Evolutionary conservation across 495 filamentous ascomycete genomes (phyloP).

Genomic region (Letharia lupina): DNA sequence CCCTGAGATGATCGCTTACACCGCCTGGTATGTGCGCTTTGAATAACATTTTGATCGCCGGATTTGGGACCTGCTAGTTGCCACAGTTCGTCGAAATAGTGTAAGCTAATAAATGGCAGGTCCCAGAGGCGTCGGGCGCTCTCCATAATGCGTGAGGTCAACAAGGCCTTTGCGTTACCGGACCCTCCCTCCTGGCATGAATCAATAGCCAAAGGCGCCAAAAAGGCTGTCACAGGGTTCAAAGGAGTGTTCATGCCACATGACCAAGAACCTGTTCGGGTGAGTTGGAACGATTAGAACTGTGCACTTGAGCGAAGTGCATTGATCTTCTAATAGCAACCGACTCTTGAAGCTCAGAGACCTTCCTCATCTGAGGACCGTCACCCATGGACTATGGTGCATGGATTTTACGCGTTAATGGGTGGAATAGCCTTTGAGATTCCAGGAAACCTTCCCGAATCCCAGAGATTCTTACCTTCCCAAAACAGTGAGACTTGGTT

Average conservation of each 20-base stretch:
- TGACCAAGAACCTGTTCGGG: neutral
- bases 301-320: no score
- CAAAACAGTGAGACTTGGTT: constrained; percentile 6
- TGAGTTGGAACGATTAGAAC: neutral
- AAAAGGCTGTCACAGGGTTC: neutral
- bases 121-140: constrained; percentile 8
- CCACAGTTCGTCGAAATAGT: neutral
- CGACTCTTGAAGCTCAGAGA: constrained; percentile 2
- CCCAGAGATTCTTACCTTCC: neutral
- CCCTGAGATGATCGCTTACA: constrained; percentile 30
- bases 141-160: constrained; percentile 1
- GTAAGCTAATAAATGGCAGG: neutral
- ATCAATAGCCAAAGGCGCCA: neutral
- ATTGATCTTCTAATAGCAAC: neutral
- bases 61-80: no score
- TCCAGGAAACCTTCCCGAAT: constrained; percentile 18
- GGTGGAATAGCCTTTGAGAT: constrained; percentile 25
- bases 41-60: no score
- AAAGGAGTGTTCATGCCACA: neutral
- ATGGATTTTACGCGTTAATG: constrained; percentile 15
- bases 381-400: constrained; percentile 15
- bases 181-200: constrained; percentile 5
- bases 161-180: neutral
- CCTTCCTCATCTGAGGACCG: neutral
- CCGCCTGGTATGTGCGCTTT: constrained; percentile 21